phyloP scores from a whole-genome alignment of 1,284 basidiomycete genomes.

The Irpex lacteus region DNA sequence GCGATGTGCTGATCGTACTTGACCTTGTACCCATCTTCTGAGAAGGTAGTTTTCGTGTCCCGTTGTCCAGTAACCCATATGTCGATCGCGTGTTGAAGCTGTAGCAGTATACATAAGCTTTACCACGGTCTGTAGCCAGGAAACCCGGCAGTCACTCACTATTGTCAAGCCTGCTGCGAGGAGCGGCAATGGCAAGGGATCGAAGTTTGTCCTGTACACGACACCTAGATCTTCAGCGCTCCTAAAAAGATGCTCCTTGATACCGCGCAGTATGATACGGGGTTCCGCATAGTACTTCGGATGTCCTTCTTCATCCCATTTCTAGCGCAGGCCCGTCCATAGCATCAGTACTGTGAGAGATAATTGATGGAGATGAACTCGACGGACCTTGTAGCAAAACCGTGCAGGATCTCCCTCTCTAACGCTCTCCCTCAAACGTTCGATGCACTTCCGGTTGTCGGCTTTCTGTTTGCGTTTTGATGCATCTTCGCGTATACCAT shows the following conservation, averaged over 20 bases:
- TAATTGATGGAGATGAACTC: neutral
- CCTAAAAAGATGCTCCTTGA: neutral
- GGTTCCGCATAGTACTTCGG: neutral
- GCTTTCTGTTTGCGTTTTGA: too few species aligned
- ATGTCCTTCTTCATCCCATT: neutral
- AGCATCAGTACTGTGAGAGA: neutral
- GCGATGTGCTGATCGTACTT: neutral
- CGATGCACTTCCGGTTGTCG: too few species aligned
- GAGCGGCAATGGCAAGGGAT: neutral
- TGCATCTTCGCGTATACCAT: too few species aligned
- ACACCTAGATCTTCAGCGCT: neutral
- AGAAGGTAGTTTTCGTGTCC: neutral
- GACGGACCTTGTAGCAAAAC: neutral
- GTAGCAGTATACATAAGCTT: too few species aligned
- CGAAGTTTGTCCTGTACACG: neutral
- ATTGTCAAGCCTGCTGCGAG: neutral
- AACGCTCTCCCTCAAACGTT: too few species aligned
- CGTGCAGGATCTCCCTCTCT: neutral
- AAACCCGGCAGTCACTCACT: neutral
- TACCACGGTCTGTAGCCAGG: too few species aligned
- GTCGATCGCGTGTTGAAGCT: neutral
- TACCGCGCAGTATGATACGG: neutral
- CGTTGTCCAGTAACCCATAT: neutral
- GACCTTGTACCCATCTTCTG: neutral
- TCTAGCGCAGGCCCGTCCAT: too few species aligned